Percentiles rank a stretch among this genome's conserved stretches.
phyloP scores from a whole-genome alignment of 2,329 filamentous ascomycete species.

The Beauveria pseudobassiana region DNA sequence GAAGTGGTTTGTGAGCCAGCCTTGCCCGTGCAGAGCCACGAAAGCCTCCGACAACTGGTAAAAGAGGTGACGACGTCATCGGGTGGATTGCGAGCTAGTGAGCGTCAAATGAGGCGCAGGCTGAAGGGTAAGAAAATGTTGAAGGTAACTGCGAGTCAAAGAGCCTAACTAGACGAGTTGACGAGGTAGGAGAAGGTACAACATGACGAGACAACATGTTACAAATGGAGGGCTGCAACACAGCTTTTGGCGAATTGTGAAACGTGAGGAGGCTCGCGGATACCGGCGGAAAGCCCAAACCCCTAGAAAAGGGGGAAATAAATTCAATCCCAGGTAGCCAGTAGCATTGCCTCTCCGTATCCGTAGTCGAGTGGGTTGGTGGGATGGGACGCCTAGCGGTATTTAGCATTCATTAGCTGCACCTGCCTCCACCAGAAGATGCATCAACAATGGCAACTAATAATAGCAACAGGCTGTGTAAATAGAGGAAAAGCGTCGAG shows the following conservation, averaged over 20 bases:
- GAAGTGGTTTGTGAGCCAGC: background rate
- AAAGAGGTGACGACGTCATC: slow-evolving; percentile 5
- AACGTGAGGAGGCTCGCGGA: background rate
- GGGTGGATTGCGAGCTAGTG: background rate
- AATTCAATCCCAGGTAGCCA: no score
- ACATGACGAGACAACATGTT: background rate
- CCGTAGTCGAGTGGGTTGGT: background rate
- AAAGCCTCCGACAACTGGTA: background rate
- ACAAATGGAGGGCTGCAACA: background rate
- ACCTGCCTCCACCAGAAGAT: background rate
- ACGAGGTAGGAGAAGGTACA: background rate
- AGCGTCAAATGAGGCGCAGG: background rate
- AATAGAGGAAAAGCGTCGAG: background rate
- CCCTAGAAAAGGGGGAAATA: background rate
- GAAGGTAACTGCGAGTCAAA: background rate
- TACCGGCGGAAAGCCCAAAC: background rate
- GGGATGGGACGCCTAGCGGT: background rate
- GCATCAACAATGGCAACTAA: background rate
- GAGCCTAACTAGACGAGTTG: background rate
- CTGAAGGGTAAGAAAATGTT: background rate
- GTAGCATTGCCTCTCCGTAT: no score
- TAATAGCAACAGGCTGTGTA: slow-evolving; percentile 1
- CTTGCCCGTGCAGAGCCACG: no score
- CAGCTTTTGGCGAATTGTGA: background rate
- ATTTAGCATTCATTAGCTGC: background rate